Evolutionary conservation across 2,329 filamentous ascomycete species (phyloP).

Genomic region (Colletotrichum sansevieriae): DNA sequence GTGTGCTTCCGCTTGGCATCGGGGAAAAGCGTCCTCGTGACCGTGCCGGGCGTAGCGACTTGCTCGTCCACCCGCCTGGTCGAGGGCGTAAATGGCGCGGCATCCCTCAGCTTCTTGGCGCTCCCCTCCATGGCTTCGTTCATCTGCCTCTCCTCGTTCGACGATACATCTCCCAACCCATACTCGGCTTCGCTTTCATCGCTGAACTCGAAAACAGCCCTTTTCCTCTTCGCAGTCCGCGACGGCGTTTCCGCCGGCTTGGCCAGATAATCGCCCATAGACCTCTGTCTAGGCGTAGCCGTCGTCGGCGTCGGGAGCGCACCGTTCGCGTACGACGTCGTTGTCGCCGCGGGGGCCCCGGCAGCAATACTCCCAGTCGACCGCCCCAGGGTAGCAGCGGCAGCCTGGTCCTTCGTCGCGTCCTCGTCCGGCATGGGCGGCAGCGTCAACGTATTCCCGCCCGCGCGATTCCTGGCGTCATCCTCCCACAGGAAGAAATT

Average conservation of each 20-base stretch:
- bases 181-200: conserved; percentile 40
- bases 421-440: conserved; percentile 33
- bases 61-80: conserved; percentile 44
- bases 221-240: conserved; percentile 48
- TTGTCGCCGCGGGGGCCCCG: neutral
- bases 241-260: conserved; percentile 42
- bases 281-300: conserved; percentile 40
- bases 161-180: conserved; percentile 50
- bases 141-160: conserved; percentile 57
- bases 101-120: conserved; percentile 45
- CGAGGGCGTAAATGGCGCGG: conserved; percentile 45
- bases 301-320: conserved; percentile 43
- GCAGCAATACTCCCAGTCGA: neutral
- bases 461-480: conserved; percentile 47
- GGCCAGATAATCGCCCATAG: conserved; percentile 27
- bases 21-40: conserved; percentile 54
- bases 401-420: neutral
- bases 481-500: conserved; percentile 62
- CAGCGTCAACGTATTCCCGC: conserved; percentile 25
- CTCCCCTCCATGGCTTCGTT: conserved; percentile 53
- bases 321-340: too few relatives aligned
- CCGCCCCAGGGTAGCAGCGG: neutral
- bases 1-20: conserved; percentile 50
- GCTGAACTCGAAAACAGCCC: conserved; percentile 43
- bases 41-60: conserved; percentile 51